Evolutionary conservation across 1,139 yeast species (phyloP).

Genomic region (Pichia sorboxylosa): DNA sequence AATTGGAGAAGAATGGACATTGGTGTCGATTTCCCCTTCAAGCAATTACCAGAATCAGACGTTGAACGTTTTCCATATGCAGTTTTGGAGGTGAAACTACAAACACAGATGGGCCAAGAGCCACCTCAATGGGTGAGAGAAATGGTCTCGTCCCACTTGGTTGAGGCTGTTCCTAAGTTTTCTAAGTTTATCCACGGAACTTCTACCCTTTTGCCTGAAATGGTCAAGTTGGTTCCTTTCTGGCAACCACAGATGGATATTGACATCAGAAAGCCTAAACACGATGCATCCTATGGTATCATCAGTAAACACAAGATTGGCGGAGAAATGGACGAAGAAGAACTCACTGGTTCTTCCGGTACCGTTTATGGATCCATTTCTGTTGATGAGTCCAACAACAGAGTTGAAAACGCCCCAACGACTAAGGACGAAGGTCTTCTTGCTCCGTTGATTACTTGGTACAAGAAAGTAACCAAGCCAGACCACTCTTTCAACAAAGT

Average conservation of each 20-base stretch:
- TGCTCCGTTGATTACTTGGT: slow-evolving; percentile 11
- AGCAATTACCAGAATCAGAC: slow-evolving; percentile 72
- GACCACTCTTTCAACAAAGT: slow-evolving; percentile 53
- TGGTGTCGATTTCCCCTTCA: slow-evolving; percentile 93
- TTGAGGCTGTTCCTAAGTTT: slow-evolving; percentile 95
- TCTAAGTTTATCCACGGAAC: slow-evolving; percentile 95
- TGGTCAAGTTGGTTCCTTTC: slow-evolving; percentile 76
- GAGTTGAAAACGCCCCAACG: slow-evolving; percentile 16
- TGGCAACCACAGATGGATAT: slow-evolving; percentile 98
- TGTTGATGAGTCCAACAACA: slow-evolving; percentile 19
- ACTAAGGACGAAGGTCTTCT: slow-evolving; percentile 7
- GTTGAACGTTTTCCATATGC: slow-evolving; percentile 94
- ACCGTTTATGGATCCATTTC: slow-evolving; percentile 28
- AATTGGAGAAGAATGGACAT: slow-evolving; percentile 99
- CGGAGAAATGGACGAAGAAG: slow-evolving; percentile 35
- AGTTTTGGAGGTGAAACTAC: slow-evolving; percentile 89
- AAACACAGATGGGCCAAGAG: slow-evolving; percentile 96
- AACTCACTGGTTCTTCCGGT: slow-evolving; percentile 21
- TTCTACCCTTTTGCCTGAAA: slow-evolving; percentile 75
- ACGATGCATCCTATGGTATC: slow-evolving; percentile 54
- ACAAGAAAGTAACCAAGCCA: slow-evolving; percentile 14
- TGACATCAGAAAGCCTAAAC: slow-evolving; percentile 83
- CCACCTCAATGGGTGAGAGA: slow-evolving; percentile 97
- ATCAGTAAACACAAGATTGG: slow-evolving; percentile 22
- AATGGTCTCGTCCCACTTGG: slow-evolving; percentile 79